Evolutionary conservation across 495 filamentous ascomycete genomes (phyloP).

Genomic region (Trichoderma parareesei): DNA sequence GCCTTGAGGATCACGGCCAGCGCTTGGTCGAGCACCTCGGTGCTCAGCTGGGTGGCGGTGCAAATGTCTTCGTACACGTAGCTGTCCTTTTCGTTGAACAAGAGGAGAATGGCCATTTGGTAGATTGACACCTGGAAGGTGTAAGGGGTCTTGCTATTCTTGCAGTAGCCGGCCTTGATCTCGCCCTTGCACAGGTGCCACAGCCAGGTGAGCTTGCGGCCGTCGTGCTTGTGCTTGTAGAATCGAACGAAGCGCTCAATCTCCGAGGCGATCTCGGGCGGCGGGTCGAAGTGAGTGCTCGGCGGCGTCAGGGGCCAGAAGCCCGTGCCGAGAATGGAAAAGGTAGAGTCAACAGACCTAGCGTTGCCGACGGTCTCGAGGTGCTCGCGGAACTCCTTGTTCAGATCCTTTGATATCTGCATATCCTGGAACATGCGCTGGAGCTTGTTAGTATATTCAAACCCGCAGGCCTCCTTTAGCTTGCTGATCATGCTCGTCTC

Average conservation of each 20-base stretch:
- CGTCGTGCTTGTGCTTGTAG: conserved; percentile 92
- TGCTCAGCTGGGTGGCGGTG: conserved; percentile 65
- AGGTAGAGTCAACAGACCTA: conserved; percentile 62
- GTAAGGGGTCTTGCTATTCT: conserved; percentile 78
- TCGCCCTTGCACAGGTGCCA: conserved; percentile 99
- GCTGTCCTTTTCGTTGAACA: conserved; percentile 89
- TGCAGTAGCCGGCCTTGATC: conserved; percentile 86
- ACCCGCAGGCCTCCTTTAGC: conserved; percentile 96
- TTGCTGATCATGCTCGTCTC: conserved; percentile 99
- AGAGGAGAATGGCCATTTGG: conserved; percentile 93
- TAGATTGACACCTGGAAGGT: conserved; percentile 97
- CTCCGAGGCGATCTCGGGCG: conserved; percentile 73
- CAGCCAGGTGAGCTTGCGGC: conserved; percentile 92
- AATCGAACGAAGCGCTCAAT: conserved; percentile 84
- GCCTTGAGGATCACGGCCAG: conserved; percentile 81
- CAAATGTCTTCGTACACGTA: conserved; percentile 81
- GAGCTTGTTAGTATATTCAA: conserved; percentile 98
- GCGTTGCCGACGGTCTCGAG: conserved; percentile 38
- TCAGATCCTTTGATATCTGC: conserved; percentile 96
- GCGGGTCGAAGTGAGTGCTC: conserved; percentile 76
- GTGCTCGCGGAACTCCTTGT: conserved; percentile 65
- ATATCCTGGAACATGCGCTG: conserved; percentile 99
- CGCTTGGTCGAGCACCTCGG: conserved; percentile 77
- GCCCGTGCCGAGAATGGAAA: conserved; percentile 86
- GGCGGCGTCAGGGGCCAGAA: conserved; percentile 94